Conservation (phyloP, 192 early-diverging fungal genomes). For the Coemansia sp. region DNA sequence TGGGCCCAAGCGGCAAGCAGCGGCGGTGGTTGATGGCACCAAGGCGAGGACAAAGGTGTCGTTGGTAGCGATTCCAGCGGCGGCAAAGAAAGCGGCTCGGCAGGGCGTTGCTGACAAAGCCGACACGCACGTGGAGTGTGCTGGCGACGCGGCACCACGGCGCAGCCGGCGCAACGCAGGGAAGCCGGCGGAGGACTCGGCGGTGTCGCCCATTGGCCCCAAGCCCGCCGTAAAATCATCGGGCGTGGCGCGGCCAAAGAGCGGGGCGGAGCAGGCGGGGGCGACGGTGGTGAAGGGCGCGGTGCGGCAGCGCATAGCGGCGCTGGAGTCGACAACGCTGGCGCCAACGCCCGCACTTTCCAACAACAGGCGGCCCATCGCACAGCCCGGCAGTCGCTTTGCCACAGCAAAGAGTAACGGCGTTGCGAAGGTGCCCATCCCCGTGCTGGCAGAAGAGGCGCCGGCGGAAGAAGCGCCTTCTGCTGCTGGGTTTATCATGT, state of each 20-base stretch:
- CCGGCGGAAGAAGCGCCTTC: background rate
- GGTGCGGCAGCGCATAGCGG: constrained; percentile 2
- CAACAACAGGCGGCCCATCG: constrained; percentile 1
- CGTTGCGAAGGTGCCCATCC: background rate
- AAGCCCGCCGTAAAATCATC: background rate
- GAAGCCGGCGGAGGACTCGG: constrained; percentile 8
- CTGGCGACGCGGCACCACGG: background rate
- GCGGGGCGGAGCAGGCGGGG: background rate
- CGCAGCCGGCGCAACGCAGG: constrained; percentile 17
- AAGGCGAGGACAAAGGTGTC: constrained; percentile 8
- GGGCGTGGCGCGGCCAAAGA: background rate
- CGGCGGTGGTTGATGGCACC: background rate
- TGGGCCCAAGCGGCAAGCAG: constrained; percentile 25
- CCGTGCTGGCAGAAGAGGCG: no score
- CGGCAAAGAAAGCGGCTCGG: background rate
- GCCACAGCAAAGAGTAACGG: background rate
- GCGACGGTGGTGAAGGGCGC: constrained; percentile 7
- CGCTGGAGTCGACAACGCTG: constrained; percentile 2
- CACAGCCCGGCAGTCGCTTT: background rate
- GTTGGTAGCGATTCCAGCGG: background rate
- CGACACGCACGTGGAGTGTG: background rate
- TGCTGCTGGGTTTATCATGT: constrained; percentile 49
- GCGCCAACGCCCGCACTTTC: background rate
- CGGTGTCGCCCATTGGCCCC: constrained; percentile 4
- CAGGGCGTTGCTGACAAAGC: background rate